Evolutionary conservation across 192 early-diverging fungal species (phyloP).

Genomic region (Kappamyces sp.): DNA sequence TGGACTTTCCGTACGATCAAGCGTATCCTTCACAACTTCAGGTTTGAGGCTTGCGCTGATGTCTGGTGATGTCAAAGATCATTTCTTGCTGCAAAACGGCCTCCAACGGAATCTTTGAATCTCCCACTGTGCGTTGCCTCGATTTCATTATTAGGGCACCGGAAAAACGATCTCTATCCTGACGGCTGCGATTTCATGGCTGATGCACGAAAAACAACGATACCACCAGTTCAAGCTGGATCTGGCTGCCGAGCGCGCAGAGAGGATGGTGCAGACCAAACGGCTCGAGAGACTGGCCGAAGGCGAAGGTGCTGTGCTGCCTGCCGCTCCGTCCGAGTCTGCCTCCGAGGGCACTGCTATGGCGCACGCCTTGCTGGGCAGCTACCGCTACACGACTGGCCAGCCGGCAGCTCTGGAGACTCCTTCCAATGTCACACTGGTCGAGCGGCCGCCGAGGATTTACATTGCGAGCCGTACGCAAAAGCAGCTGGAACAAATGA

Average conservation of each 20-base stretch:
- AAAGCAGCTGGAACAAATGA: constrained; percentile 26
- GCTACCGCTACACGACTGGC: background rate
- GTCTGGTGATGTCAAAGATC: background rate
- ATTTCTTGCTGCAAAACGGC: background rate
- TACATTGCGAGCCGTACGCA: constrained; percentile 23
- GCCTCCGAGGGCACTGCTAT: background rate
- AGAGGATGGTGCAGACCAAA: background rate
- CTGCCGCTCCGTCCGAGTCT: background rate
- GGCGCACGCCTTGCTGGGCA: background rate
- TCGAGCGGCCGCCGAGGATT: constrained; percentile 9
- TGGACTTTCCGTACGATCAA: background rate
- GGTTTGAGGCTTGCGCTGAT: background rate
- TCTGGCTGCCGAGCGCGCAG: background rate
- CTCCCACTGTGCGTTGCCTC: constrained; percentile 5
- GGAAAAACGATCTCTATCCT: constrained; percentile 25
- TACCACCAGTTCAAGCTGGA: background rate
- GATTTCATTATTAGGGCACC: background rate
- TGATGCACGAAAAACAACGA: constrained; percentile 15
- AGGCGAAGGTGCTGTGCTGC: background rate
- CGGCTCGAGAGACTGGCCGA: background rate
- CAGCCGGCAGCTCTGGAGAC: background rate
- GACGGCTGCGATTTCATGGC: constrained; percentile 14
- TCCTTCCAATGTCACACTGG: background rate
- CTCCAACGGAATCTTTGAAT: constrained; percentile 12
- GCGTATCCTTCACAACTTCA: background rate